Conservation (phyloP, 2,329 filamentous ascomycete genomes). For the Fusarium sp. region DNA sequence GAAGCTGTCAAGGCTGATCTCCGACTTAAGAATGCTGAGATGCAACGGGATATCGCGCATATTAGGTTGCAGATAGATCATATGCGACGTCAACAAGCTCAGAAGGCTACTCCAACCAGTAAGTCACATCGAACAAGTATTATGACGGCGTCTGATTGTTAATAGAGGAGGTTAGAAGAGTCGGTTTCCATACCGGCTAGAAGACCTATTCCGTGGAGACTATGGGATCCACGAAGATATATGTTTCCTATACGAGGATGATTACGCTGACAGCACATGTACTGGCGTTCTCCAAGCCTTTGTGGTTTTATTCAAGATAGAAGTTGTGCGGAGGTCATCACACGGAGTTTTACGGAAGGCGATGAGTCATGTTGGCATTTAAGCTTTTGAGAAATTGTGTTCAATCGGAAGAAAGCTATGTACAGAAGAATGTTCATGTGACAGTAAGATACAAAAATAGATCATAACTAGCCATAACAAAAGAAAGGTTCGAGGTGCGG, state of each 20-base stretch:
- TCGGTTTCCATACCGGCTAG: background rate
- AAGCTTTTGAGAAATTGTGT: background rate
- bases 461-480: background rate
- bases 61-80: background rate
- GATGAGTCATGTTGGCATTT: background rate
- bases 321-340: background rate
- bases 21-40: background rate
- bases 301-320: fast-evolving
- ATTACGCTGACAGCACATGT: background rate
- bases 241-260: background rate
- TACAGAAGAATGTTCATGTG: background rate
- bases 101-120: background rate
- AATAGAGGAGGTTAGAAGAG: background rate
- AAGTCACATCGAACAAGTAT: too few species aligned
- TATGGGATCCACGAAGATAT: background rate
- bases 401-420: background rate
- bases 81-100: too few species aligned
- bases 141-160: background rate
- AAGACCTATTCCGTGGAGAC: too few species aligned
- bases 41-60: background rate
- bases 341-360: background rate
- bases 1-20: background rate
- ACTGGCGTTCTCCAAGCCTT: background rate
- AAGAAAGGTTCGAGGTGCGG: too few species aligned
- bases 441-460: background rate